Evolutionary conservation across 2,329 filamentous ascomycete genomes (phyloP).

Genomic region (Penicillium vulpinum): DNA sequence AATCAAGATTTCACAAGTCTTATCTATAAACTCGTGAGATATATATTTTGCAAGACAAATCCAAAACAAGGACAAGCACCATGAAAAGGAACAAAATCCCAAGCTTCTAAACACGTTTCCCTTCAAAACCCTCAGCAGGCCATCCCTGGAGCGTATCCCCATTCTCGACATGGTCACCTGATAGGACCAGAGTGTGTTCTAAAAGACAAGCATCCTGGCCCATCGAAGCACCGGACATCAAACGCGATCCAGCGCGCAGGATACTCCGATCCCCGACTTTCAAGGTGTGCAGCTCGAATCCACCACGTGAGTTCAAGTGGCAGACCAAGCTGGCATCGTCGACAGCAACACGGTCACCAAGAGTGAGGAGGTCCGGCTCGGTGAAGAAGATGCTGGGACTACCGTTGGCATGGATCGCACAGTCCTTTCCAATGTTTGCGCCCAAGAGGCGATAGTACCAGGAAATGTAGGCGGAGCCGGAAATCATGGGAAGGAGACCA

Average conservation of each 20-base stretch:
- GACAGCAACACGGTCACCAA: constrained; percentile 55
- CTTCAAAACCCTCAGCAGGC: constrained; percentile 50
- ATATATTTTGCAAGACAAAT: not conserved
- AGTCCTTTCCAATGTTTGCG: constrained; percentile 56
- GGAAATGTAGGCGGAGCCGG: constrained; percentile 54
- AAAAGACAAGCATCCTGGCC: constrained; percentile 54
- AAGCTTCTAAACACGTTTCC: constrained; percentile 9
- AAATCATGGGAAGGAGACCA: constrained; percentile 55
- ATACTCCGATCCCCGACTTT: constrained; percentile 55
- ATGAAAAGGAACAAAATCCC: not conserved
- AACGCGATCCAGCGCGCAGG: constrained; percentile 52
- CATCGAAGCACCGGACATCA: constrained; percentile 57
- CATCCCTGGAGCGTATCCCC: constrained; percentile 57
- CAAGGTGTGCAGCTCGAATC: constrained; percentile 56
- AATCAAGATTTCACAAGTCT: not conserved
- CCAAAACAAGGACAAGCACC: too few species aligned
- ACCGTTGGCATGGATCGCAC: constrained; percentile 57
- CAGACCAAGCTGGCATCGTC: constrained; percentile 59
- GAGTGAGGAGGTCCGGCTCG: constrained; percentile 56
- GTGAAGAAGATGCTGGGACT: constrained; percentile 56
- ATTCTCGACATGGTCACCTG: constrained; percentile 56
- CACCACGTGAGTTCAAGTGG: constrained; percentile 59
- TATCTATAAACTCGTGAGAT: not conserved
- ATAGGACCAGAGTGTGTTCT: constrained; percentile 60
- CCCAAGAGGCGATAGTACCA: constrained; percentile 57